Evolutionary conservation across 192 early-diverging fungal species (phyloP), one percentile per base, ranked within the genome.

Genomic region (Backusella tuberculispora): DNA sequence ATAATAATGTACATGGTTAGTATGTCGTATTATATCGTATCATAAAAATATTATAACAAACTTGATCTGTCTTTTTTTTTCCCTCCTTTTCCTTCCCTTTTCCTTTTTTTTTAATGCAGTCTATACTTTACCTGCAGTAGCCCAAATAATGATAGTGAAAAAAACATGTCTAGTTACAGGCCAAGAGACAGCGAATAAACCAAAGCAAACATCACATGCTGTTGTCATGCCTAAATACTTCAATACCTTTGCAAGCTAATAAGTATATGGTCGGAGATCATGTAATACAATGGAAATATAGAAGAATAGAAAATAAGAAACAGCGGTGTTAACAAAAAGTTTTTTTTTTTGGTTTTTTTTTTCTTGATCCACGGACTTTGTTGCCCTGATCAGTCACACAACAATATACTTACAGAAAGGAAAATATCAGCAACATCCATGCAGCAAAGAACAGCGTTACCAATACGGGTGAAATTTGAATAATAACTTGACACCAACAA

Each of bases 401-500:
- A 7, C 14, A 41, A 34, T 7, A 24, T 26, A 45, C 84, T 80
- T 82, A 89, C 87, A 21, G 92, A 86, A 56, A 96, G 83, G 70
- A 92, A 87, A 50, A 96, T 89, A 75, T 96, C 95, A 26, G 92
- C 83, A 56, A 93, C 84, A 79, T 96, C 95, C 91, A 94, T 92
- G 78, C 84, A 85, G 67, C 88, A 87, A 70, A 96, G 81, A 26
- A 94, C 87, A 50, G 90, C 91, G 74, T 95, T 92, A n/a, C 95
- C 95, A 72, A 95, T 87, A 34, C 91, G 89, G 8, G 90, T 92
- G 71, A 86, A 94, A 78, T 94, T 90, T 70, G 79, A 85, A 64
- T 75, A 85, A 76, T 95, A 90, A 17, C 90, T 91, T 66, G 83
- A 78, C 56, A 84, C 86, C 34, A 96, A 79, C 38, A 96, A 79